Evolutionary conservation across 1,139 yeast genomes (phyloP).

Genomic region (Geotrichum citri-aurantii): DNA sequence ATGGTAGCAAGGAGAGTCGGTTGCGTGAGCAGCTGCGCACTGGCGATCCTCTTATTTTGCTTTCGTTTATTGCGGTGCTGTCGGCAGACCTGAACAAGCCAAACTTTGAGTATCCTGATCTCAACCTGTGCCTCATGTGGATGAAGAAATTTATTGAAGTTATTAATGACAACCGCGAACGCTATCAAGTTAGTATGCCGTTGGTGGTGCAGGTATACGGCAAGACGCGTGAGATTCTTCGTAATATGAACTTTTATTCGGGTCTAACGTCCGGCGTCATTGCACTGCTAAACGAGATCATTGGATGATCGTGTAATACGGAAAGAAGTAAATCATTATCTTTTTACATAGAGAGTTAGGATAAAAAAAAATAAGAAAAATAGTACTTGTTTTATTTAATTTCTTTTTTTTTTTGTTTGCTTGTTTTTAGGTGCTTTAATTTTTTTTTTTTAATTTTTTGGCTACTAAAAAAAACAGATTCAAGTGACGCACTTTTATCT

Average conservation of each 20-base stretch:
- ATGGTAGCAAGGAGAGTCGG: conserved; percentile 1
- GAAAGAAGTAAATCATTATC: too few relatives aligned
- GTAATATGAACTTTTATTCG: not conserved
- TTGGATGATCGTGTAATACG: not conserved
- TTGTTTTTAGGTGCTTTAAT: too few relatives aligned
- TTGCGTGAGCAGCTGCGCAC: conserved; percentile 6
- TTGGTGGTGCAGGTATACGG: conserved; percentile 10
- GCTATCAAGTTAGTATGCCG: conserved; percentile 6
- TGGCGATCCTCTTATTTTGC: conserved; percentile 14
- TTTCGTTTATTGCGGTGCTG: conserved; percentile 16
- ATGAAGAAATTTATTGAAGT: conserved; percentile 12
- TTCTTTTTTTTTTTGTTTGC: too few relatives aligned
- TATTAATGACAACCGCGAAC: conserved; percentile 14
- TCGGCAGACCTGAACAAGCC: conserved; percentile 13
- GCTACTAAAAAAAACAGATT: too few relatives aligned
- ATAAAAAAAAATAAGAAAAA: too few relatives aligned
- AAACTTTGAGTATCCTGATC: not conserved
- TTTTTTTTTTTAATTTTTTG: too few relatives aligned
- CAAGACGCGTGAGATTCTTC: conserved; percentile 7
- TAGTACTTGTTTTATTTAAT: too few relatives aligned
- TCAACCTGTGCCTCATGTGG: conserved; percentile 12
- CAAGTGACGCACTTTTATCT: too few relatives aligned
- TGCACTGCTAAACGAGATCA: not conserved
- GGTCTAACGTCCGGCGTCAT: not conserved
- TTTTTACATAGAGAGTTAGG: too few relatives aligned